A percentile compares a stretch with the other conserved stretches of the same genome.
Conservation (phyloP, 2,329 filamentous ascomycete genomes). For the Mollisiaceae sp. region DNA sequence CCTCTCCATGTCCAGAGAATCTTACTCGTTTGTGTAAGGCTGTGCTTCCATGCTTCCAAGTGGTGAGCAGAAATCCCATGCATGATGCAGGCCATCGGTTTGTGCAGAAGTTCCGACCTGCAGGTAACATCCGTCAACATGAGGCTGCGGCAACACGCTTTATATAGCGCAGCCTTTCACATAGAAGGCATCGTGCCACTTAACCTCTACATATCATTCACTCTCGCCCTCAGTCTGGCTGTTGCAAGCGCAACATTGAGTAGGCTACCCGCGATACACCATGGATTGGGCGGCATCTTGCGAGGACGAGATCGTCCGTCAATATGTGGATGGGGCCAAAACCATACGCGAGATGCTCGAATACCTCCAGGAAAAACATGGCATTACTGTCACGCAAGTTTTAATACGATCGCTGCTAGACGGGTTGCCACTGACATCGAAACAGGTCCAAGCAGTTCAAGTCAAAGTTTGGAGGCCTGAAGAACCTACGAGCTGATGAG, state of each 20-base stretch:
- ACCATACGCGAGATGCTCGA: neutral
- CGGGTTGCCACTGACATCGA: conserved; percentile 15
- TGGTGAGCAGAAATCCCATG: neutral
- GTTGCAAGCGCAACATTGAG: neutral
- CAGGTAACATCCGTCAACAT: neutral
- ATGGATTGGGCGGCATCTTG: neutral
- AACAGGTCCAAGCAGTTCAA: conserved; percentile 17
- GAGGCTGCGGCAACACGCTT: neutral
- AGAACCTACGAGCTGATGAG: conserved; percentile 17
- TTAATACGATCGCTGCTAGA: conserved; percentile 10
- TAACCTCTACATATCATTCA: neutral
- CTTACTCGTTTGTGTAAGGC: neutral
- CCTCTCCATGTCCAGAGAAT: neutral
- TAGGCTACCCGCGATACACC: neutral
- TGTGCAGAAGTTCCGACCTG: neutral
- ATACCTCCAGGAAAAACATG: conserved; percentile 9
- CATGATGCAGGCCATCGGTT: neutral
- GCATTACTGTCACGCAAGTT: conserved; percentile 18
- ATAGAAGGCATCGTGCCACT: neutral
- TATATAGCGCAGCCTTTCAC: neutral
- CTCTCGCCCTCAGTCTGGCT: neutral
- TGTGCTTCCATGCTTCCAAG: neutral
- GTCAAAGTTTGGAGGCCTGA: conserved; percentile 18
- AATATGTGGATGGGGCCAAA: neutral
- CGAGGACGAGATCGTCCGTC: neutral